phyloP scores from a whole-genome alignment of 2,329 filamentous ascomycete species.

The Fusarium proliferatum region DNA sequence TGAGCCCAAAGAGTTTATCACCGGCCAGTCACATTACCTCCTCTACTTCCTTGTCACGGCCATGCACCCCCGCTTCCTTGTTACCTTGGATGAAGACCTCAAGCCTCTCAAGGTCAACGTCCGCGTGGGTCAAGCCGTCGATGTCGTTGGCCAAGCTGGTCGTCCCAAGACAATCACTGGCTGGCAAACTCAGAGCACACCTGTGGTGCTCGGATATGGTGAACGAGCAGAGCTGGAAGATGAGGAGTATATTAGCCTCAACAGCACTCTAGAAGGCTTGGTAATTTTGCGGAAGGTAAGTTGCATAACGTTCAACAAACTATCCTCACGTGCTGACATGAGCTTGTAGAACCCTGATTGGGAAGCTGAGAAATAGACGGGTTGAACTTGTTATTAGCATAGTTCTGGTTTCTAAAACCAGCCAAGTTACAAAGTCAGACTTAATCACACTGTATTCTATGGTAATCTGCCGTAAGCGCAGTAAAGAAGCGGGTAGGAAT shows the following conservation, averaged over 20 bases:
- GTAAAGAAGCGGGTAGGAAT: slow-evolving; percentile 33
- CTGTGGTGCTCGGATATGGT: slow-evolving; percentile 91
- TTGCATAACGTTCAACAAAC: background rate
- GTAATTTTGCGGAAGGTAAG: slow-evolving; percentile 97
- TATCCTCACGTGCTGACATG: slow-evolving; percentile 23
- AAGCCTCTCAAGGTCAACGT: slow-evolving; percentile 96
- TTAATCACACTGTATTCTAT: slow-evolving; percentile 49
- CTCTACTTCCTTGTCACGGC: slow-evolving; percentile 97
- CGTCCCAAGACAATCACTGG: slow-evolving; percentile 98
- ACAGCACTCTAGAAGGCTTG: slow-evolving; percentile 90
- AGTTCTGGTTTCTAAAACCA: slow-evolving; percentile 28
- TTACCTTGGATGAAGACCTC: slow-evolving; percentile 94
- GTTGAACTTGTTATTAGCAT: slow-evolving; percentile 33
- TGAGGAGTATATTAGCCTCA: slow-evolving; percentile 94
- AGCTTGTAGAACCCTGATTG: slow-evolving; percentile 53
- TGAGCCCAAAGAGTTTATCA: slow-evolving; percentile 88
- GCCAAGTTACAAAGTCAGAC: slow-evolving; percentile 37
- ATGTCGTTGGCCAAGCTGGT: slow-evolving; percentile 96
- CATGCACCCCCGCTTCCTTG: slow-evolving; percentile 95
- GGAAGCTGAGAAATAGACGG: slow-evolving; percentile 52
- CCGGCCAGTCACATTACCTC: slow-evolving; percentile 81
- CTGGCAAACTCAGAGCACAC: slow-evolving; percentile 99
- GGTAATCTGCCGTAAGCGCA: slow-evolving; percentile 47
- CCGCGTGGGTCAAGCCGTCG: slow-evolving; percentile 95
- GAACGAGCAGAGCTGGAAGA: slow-evolving; percentile 97